phyloP scores from a whole-genome alignment of 768 basidiomycete genomes.

The Pleurotus tuoliensis region DNA sequence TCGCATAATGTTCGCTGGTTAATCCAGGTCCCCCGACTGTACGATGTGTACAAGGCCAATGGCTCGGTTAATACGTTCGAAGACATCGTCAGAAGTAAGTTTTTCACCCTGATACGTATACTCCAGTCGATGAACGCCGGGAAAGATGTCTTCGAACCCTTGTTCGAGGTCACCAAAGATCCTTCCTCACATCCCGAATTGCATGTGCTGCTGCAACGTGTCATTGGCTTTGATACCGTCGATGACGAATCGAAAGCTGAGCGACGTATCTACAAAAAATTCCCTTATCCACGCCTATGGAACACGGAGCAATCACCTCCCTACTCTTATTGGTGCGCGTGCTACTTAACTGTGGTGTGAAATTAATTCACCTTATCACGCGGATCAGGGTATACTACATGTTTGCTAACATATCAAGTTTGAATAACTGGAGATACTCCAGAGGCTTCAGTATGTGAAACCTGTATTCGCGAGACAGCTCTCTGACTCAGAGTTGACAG shows the following conservation, averaged over 20 bases:
- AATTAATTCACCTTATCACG: constrained; percentile 1
- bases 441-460: constrained; percentile 83
- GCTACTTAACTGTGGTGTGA: background rate
- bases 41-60: constrained; percentile 91
- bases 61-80: constrained; percentile 84
- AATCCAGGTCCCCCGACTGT: constrained; percentile 91
- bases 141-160: constrained; percentile 84
- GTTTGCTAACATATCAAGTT: constrained; percentile 92
- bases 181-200: constrained; percentile 89
- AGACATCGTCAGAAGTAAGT: constrained; percentile 85
- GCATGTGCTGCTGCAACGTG: constrained; percentile 92
- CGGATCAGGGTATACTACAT: constrained; percentile 86
- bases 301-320: constrained; percentile 86
- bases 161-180: constrained; percentile 95
- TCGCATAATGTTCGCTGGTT: constrained; percentile 99
- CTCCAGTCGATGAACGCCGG: background rate
- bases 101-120: no score
- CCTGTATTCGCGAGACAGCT: background rate
- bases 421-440: constrained; percentile 87
- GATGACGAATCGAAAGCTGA: constrained; percentile 97
- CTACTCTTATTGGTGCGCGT: constrained; percentile 83
- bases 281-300: constrained; percentile 90
- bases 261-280: constrained; percentile 87
- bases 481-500: constrained; percentile 35
- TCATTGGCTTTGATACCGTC: constrained; percentile 96